Evolutionary conservation across 768 basidiomycete species (phyloP).

Genomic region (Kondoa subrosea): DNA sequence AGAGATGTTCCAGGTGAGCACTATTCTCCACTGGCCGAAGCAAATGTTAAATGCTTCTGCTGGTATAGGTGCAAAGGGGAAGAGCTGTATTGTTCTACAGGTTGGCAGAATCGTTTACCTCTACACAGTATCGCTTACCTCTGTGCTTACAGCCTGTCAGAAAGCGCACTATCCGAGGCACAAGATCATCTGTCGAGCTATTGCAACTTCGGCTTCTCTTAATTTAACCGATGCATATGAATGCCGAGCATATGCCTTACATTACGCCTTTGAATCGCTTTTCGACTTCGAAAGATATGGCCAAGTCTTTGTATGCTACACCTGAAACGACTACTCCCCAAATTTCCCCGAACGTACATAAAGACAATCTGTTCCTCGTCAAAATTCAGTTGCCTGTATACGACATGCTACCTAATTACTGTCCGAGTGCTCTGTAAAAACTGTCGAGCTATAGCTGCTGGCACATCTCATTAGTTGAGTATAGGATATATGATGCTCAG

Average conservation of each 20-base stretch:
- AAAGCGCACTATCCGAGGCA: background rate
- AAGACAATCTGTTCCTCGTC: background rate
- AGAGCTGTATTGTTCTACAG: background rate
- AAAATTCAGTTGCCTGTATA: background rate
- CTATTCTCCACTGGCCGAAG: too few species aligned
- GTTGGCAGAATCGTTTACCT: background rate
- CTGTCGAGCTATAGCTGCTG: background rate
- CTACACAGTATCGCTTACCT: background rate
- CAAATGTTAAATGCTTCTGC: too few species aligned
- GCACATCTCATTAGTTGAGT: background rate
- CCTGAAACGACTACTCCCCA: background rate
- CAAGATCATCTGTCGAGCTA: background rate
- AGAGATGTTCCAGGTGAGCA: background rate
- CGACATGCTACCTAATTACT: too few species aligned
- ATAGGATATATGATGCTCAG: background rate
- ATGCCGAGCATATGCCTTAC: background rate
- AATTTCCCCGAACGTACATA: background rate
- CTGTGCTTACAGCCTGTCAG: background rate
- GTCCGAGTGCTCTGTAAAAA: too few species aligned
- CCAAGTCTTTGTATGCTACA: too few species aligned
- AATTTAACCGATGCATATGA: background rate
- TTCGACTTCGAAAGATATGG: background rate
- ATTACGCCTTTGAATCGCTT: background rate
- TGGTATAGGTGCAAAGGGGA: background rate
- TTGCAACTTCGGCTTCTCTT: background rate